Percentiles rank a stretch among this genome's conserved stretches.
These are phyloP conservation scores for Sporisorium sorghi DNA, from an alignment of 1,284 basidiomycete genomes.

Conservation along the genomic window DNA sequence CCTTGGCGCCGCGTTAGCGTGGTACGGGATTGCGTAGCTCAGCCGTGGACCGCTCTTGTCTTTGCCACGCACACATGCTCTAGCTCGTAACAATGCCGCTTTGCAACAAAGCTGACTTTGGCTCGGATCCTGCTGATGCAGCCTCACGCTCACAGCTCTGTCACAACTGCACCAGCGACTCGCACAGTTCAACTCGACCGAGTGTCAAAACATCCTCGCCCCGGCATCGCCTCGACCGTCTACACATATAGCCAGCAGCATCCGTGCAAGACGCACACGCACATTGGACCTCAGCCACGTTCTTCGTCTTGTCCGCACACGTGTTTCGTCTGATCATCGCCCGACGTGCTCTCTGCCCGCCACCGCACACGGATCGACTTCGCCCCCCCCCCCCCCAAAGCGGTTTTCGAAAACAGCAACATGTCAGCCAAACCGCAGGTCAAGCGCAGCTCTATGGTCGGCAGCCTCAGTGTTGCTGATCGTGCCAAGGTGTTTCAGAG, in stretches of 20 bases:
- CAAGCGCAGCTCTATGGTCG: constrained; percentile 34
- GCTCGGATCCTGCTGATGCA: too few species aligned
- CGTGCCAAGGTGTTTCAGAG: constrained; percentile 31
- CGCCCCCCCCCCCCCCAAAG: constrained; percentile 13
- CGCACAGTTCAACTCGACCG: not conserved
- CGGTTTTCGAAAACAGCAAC: too few species aligned
- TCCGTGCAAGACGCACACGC: constrained; percentile 17
- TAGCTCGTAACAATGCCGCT: too few species aligned
- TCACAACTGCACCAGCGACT: too few species aligned
- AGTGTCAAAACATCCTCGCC: not conserved
- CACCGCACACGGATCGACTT: not conserved
- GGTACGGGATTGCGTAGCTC: too few species aligned
- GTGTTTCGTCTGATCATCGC: not conserved
- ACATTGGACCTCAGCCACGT: constrained; percentile 23
- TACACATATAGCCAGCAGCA: constrained; percentile 5
- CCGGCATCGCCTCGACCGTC: not conserved
- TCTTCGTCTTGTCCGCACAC: constrained; percentile 16
- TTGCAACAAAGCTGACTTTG: too few species aligned
- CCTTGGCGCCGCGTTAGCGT: too few species aligned
- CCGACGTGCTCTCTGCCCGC: constrained; percentile 10
- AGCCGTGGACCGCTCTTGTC: too few species aligned
- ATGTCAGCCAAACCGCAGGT: constrained; percentile 12
- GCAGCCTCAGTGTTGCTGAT: constrained; percentile 31
- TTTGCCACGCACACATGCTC: too few species aligned
- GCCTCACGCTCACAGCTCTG: too few species aligned